Evolutionary conservation across 2,329 filamentous ascomycete genomes (phyloP).

Genomic region (Botrytis aclada): DNA sequence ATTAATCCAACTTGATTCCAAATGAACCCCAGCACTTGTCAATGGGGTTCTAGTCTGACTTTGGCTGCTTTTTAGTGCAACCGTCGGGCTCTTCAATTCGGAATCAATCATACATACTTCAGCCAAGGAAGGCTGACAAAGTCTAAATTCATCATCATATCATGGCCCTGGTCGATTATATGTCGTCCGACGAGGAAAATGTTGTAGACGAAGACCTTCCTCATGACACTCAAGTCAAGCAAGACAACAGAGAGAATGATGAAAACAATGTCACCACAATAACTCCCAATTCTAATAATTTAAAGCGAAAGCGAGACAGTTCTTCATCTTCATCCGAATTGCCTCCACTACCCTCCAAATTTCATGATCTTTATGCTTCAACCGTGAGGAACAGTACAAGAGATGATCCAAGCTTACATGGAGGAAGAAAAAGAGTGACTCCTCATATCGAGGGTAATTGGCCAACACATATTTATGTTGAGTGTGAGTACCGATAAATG

Average conservation of each 20-base stretch:
- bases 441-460: conserved; percentile 88
- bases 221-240: background rate
- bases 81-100: background rate
- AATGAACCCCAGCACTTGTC: background rate
- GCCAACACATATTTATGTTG: conserved; percentile 88
- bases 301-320: conserved; percentile 39
- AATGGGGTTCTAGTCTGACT: background rate
- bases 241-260: background rate
- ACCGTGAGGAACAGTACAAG: conserved; percentile 71
- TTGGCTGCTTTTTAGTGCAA: background rate
- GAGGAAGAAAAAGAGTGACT: conserved; percentile 74
- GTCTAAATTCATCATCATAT: background rate
- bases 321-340: conserved; percentile 38
- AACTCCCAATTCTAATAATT: background rate
- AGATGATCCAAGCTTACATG: conserved; percentile 83
- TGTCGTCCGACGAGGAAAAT: conserved; percentile 48
- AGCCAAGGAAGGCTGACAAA: background rate
- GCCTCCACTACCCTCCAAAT: conserved; percentile 73
- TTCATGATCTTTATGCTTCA: conserved; percentile 87
- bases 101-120: background rate
- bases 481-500: conserved; percentile 61
- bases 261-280: background rate
- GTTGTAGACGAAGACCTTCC: background rate
- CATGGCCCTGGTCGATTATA: conserved; percentile 67
- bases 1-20: background rate